These are phyloP conservation scores for Aspergillus taichungensis DNA, from an alignment of 495 filamentous ascomycete species.

Conservation along the genomic window DNA sequence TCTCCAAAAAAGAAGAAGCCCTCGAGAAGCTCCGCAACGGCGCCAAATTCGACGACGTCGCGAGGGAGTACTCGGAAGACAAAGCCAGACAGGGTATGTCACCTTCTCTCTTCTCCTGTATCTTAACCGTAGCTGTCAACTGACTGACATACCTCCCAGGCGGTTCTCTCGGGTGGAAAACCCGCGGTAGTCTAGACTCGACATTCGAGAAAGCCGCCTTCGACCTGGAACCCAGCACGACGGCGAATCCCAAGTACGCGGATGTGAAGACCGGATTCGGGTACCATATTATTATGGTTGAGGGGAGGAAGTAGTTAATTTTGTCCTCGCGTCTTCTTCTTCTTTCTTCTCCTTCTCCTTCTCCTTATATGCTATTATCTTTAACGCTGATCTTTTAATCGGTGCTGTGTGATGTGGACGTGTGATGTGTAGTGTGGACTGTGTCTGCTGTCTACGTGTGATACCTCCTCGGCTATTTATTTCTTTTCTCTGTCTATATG, in stretches of 20 bases:
- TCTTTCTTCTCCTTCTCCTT: conserved; percentile 1
- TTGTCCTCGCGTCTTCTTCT: conserved; percentile 1
- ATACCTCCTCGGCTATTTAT: too few species aligned
- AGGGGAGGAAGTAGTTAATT: conserved; percentile 49
- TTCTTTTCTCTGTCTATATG: background rate
- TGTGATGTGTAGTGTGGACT: background rate
- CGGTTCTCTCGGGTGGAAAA: conserved; percentile 78
- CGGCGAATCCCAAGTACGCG: conserved; percentile 62
- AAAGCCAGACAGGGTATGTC: conserved; percentile 70
- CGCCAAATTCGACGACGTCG: conserved; percentile 82
- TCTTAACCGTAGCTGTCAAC: background rate
- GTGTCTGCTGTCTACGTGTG: too few species aligned
- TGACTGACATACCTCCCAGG: conserved; percentile 33
- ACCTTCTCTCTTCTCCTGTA: background rate
- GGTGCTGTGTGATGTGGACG: background rate
- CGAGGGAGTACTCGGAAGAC: conserved; percentile 77
- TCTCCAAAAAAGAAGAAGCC: conserved; percentile 81
- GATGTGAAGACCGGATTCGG: conserved; percentile 79
- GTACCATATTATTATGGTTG: conserved; percentile 94
- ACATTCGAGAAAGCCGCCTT: conserved; percentile 79
- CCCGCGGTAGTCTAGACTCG: conserved; percentile 59
- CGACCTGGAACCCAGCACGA: conserved; percentile 66
- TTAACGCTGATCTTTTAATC: background rate
- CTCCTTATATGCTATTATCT: background rate
- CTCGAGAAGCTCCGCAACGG: conserved; percentile 68